These are phyloP conservation scores for Wickerhamia fluorescens DNA, from an alignment of 805 yeast genomes.

Conservation along the genomic window DNA sequence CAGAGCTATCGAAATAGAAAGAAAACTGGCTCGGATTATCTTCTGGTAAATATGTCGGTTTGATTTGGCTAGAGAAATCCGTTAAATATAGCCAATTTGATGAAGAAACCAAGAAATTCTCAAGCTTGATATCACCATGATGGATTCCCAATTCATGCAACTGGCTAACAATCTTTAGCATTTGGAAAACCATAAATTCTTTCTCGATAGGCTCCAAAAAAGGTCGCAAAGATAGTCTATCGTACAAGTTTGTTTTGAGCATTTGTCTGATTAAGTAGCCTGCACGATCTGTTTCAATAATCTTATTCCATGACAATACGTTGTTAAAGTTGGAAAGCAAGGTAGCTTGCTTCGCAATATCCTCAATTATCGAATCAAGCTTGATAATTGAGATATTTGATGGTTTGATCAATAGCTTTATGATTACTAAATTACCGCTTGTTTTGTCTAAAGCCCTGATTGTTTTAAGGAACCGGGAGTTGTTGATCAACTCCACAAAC, in stretches of 20 bases:
- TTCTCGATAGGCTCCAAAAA: conserved; percentile 77
- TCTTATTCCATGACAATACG: conserved; percentile 61
- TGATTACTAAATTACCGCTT: conserved; percentile 60
- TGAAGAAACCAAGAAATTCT: conserved; percentile 77
- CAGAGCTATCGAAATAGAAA: conserved; percentile 87
- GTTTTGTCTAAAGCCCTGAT: conserved; percentile 65
- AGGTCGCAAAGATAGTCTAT: conserved; percentile 80
- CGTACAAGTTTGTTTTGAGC: conserved; percentile 75
- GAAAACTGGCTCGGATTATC: conserved; percentile 90
- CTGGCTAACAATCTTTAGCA: conserved; percentile 53
- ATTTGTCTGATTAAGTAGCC: conserved; percentile 84
- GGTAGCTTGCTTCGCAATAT: conserved; percentile 27
- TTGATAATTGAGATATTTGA: conserved; percentile 17
- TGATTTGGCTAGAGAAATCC: conserved; percentile 73
- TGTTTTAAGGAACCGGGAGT: conserved; percentile 80
- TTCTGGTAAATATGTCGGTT: conserved; percentile 82
- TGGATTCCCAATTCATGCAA: conserved; percentile 56
- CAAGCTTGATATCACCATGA: conserved; percentile 92
- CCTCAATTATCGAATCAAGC: conserved; percentile 19
- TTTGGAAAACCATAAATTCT: conserved; percentile 77
- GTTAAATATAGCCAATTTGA: conserved; percentile 82
- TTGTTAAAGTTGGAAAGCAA: conserved; percentile 47
- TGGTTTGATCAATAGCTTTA: conserved; percentile 81
- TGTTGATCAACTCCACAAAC: conserved; percentile 67
- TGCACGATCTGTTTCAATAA: conserved; percentile 86